Percentiles rank a stretch among this genome's conserved stretches.
Conservation (phyloP, 2,329 filamentous ascomycete genomes). For the Coniochaeta sp. region DNA sequence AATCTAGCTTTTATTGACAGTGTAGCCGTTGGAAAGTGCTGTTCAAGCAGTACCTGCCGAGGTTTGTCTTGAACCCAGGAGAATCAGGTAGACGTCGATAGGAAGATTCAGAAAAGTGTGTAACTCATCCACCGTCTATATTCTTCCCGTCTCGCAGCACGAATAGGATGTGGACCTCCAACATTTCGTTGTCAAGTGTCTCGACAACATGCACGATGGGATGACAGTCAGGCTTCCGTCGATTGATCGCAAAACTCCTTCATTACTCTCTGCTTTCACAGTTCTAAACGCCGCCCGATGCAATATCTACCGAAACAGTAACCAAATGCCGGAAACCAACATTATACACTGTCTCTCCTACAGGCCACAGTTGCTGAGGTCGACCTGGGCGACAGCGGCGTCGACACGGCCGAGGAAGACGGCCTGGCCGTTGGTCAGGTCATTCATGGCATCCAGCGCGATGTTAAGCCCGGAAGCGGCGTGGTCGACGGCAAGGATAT, state of each 20-base stretch:
- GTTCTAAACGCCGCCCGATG: neutral
- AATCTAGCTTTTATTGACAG: too few species aligned
- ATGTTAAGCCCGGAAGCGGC: conserved; percentile 46
- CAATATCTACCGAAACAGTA: neutral
- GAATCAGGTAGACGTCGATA: too few species aligned
- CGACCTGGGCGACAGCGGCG: conserved; percentile 37
- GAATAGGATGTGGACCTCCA: too few species aligned
- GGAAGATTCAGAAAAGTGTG: too few species aligned
- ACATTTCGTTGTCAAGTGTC: too few species aligned
- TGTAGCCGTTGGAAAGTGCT: too few species aligned
- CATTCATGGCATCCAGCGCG: conserved; percentile 46
- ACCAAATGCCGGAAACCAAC: neutral
- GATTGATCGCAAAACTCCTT: neutral
- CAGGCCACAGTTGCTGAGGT: conserved; percentile 31
- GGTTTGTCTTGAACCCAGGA: too few species aligned
- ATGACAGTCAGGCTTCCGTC: neutral
- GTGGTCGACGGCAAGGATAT: conserved; percentile 49
- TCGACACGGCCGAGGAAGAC: conserved; percentile 43
- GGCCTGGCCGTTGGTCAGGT: conserved; percentile 44
- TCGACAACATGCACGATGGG: neutral
- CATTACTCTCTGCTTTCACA: neutral
- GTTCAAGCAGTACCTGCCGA: too few species aligned
- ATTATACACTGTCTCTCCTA: conserved; percentile 2
- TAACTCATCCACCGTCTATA: too few species aligned
- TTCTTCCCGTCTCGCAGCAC: too few species aligned